Evolutionary conservation across 2,329 filamentous ascomycete species (phyloP).

Genomic region (Chaetomium olivaceum): DNA sequence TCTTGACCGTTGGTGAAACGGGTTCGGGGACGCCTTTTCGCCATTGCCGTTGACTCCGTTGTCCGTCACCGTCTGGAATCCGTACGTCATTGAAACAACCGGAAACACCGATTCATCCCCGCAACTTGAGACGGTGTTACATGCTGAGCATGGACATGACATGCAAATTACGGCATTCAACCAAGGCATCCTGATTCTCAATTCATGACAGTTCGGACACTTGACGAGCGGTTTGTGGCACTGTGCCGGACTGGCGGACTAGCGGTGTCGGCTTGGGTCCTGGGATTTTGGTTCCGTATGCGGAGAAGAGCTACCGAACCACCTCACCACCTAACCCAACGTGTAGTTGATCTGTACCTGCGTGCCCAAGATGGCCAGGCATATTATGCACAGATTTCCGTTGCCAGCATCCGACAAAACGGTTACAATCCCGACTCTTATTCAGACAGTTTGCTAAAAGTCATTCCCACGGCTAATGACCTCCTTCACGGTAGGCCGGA

Average conservation of each 20-base stretch:
- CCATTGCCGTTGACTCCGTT: conserved; percentile 6
- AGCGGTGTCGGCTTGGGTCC: neutral
- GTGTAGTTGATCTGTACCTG: neutral
- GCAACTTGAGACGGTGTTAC: neutral
- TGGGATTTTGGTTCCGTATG: neutral
- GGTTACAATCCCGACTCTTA: neutral
- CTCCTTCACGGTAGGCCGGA: conserved; percentile 81
- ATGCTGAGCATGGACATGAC: neutral
- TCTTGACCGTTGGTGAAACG: conserved; percentile 13
- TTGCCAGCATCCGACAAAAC: neutral
- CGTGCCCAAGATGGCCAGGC: neutral
- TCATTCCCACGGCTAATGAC: conserved; percentile 84
- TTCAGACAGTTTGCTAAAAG: conserved; percentile 55
- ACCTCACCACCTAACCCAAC: neutral
- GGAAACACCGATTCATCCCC: neutral
- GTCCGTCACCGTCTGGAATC: neutral
- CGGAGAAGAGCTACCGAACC: neutral
- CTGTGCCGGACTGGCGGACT: neutral
- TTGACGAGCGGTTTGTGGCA: neutral
- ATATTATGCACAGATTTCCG: conserved; percentile 10
- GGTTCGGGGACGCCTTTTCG: neutral
- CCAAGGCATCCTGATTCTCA: neutral
- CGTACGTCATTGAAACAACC: conserved; percentile 13
- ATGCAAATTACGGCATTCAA: too few relatives aligned
- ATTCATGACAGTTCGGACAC: neutral